Percentiles rank a stretch among this genome's conserved stretches.
phyloP scores from a whole-genome alignment of 305 asterid species.

The Vinca major region DNA sequence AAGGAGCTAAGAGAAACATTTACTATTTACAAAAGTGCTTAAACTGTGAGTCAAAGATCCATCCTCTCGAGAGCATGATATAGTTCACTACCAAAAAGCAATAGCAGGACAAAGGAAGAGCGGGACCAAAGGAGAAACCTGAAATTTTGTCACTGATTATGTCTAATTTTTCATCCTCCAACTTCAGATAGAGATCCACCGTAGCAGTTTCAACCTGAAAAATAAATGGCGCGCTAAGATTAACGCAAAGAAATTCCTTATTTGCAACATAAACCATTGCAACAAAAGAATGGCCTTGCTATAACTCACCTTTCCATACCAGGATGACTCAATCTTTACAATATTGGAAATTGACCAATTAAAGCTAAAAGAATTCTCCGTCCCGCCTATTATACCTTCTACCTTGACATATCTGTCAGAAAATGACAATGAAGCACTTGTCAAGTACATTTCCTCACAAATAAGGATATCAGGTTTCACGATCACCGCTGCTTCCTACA shows the following conservation, averaged over 20 bases:
- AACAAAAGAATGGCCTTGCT: conserved; percentile 11
- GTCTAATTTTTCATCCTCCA: conserved; percentile 26
- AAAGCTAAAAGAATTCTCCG: conserved; percentile 21
- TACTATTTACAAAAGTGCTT: neutral
- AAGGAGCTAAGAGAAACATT: neutral
- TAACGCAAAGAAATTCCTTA: conserved; percentile 1
- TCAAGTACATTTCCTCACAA: conserved; percentile 32
- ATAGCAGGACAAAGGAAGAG: neutral
- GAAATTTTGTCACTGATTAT: conserved; percentile 21
- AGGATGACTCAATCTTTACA: conserved; percentile 33
- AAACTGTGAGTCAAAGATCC: neutral
- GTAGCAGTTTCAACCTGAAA: conserved; percentile 43
- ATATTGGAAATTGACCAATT: conserved; percentile 48
- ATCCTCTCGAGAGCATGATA: neutral
- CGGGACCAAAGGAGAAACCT: conserved; percentile 25
- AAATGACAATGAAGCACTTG: conserved; percentile 41
- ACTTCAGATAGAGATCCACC: conserved; percentile 33
- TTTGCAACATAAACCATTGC: neutral
- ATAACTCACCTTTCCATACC: conserved; percentile 49
- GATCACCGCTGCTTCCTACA: conserved; percentile 52
- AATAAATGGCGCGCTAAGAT: conserved; percentile 17
- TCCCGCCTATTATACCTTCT: conserved; percentile 31
- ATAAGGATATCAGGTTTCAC: conserved; percentile 43
- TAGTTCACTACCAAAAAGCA: neutral
- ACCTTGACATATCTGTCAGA: conserved; percentile 43